Evolutionary conservation across 306 rosid genomes (phyloP), one percentile per base, ranked within the genome.

Genomic region (Quercus agrifolia): DNA sequence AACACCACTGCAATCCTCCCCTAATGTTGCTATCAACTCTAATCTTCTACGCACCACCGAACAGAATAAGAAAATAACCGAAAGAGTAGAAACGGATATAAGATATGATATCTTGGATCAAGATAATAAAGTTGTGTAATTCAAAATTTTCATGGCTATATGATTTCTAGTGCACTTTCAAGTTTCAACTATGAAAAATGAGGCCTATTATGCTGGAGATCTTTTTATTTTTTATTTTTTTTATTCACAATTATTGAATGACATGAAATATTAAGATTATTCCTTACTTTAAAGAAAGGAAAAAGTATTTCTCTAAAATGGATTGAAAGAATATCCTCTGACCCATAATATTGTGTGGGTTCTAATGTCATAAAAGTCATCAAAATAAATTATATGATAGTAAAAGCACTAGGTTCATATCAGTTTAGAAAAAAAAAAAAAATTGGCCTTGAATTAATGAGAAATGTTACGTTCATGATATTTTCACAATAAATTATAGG

Each of bases 1-100:
- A 80, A 68, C 67, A 74, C 86, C 76, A 63, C 61, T 79, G 51
- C 71, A 54, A 74, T 84, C 74, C 74, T 62, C 73, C 70, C 61
- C 78, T 58, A 15, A 51, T 27, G 46, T 80, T 74, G 81, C 68
- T 74, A 73, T 25, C 81, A 76, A 51, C 78, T 70, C 71, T 76
- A 76, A 83, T 74, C 52, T 66, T 19, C 52, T 8, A 19, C 41
- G 72, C 54, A 33, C 51, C 72, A 68, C 54, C 51, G 72, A 68
- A 35, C 15, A 11, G 8, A 68, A 5, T 31, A 4, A 27, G 15
- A 62, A 12, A 21, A 59, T 58, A 3, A 15, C 11, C 46, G 46
- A 3, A 30, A 64, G 46, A 13, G 19, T 30, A 31, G 44, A 64
- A 30, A 30, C n/a, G 23, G 46, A 64, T n/a, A 8, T 66, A 6